These are phyloP conservation scores for Mycena chlorophos DNA, from an alignment of 768 basidiomycete species.

Conservation along the genomic window DNA sequence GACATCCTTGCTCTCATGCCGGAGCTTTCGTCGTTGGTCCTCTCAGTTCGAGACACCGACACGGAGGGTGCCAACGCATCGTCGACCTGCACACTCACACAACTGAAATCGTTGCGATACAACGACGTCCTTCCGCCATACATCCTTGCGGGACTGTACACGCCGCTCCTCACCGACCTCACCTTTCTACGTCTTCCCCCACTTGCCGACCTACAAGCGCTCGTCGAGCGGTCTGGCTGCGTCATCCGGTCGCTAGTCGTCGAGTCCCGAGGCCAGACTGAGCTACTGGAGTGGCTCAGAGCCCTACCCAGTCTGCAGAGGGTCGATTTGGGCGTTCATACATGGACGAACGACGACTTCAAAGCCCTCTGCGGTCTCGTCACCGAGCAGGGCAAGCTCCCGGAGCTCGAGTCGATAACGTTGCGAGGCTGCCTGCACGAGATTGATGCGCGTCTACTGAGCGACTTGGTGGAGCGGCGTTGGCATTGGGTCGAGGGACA, in stretches of 20 bases:
- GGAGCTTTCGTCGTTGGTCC: background rate
- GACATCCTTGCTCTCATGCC: constrained; percentile 1
- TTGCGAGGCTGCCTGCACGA: background rate
- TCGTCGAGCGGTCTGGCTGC: background rate
- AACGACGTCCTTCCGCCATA: background rate
- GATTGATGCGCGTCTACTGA: background rate
- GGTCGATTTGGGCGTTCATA: background rate
- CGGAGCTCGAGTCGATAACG: background rate
- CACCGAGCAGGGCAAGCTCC: background rate
- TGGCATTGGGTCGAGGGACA: background rate
- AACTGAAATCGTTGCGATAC: background rate
- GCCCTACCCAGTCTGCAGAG: background rate
- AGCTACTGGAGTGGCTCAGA: background rate
- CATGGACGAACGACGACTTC: background rate
- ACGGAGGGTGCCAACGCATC: background rate
- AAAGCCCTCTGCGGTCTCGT: background rate
- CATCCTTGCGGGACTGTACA: background rate
- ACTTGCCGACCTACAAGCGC: background rate
- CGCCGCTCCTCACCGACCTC: background rate
- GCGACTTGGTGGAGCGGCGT: background rate
- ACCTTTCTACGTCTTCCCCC: background rate
- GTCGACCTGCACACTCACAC: background rate
- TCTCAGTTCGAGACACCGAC: background rate
- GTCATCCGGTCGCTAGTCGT: background rate
- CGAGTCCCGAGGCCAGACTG: too few species aligned